Conservation (phyloP, 1,284 basidiomycete genomes). For the Cryptococcus wingfieldii region DNA sequence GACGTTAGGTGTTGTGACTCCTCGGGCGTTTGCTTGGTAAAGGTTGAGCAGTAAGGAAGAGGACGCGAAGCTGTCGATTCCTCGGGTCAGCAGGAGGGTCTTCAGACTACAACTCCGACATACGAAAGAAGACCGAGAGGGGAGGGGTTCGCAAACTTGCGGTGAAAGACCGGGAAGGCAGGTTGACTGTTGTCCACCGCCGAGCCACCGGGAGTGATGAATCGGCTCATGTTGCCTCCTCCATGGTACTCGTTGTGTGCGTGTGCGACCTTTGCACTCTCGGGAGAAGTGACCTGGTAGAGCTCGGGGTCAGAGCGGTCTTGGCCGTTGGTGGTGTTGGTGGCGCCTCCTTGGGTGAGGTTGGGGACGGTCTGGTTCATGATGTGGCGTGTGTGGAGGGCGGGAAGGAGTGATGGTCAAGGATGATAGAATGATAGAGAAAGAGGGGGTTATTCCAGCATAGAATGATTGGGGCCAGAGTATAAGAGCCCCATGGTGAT, state of each 20-base stretch:
- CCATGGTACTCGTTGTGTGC: not conserved
- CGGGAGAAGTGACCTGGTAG: too few relatives aligned
- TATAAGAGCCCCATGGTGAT: not conserved
- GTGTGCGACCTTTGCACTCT: too few relatives aligned
- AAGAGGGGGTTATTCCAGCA: not conserved
- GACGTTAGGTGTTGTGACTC: conserved; percentile 59
- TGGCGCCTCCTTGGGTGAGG: too few relatives aligned
- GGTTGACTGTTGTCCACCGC: conserved; percentile 48
- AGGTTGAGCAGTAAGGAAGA: conserved; percentile 55
- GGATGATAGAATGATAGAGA: not conserved
- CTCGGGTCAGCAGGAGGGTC: too few relatives aligned
- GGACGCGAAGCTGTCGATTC: conserved; percentile 45
- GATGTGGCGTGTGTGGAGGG: too few relatives aligned
- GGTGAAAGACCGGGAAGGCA: conserved; percentile 46
- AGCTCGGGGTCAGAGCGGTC: too few relatives aligned
- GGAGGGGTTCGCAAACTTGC: conserved; percentile 54
- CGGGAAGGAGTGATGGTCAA: too few relatives aligned
- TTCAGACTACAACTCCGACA: conserved; percentile 4
- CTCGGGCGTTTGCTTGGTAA: conserved; percentile 45
- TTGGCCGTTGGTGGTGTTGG: too few relatives aligned
- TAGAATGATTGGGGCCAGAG: not conserved
- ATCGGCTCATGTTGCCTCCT: conserved; percentile 27
- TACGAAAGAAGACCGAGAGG: conserved; percentile 52
- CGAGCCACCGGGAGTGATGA: conserved; percentile 51
- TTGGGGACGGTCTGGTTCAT: too few relatives aligned